Evolutionary conservation across 73 alveolate species (phyloP), one percentile per base, ranked within the genome.

Genomic region (Paramecium primaurelia): DNA sequence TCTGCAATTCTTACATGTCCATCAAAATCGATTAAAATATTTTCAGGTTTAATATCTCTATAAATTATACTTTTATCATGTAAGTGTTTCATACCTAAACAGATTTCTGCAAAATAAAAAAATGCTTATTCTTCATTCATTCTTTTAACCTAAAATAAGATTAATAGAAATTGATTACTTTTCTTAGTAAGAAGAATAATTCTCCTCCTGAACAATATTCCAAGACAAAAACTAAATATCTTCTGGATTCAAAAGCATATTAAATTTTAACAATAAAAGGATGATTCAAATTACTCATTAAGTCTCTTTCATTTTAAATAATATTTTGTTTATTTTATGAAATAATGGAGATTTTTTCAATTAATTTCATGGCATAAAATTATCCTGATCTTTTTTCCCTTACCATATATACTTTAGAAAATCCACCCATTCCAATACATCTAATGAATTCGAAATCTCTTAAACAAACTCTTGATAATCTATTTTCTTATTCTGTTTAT

Each of bases 11-110:
- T 86, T 7, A 86, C 59, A 86, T 86, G 93, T 1, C 93, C 93
- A 86, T 86, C 93, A 37, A 86, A 60, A 86, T 92, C 93, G 3
- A 95, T 40, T 20, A 95, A 75, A n/a, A 95, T 85, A 77, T 97
- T 97, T 86, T 97, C 99, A 8, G 98, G 98, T 83, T 97, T 97
- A 37, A 97, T 71, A 86, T 97, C 99, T 80, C 99, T 60, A 86
- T 97, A 97, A 42, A 94, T 91, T 77, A 96, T 92, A 34, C 94
- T 95, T 58, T 91, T 69, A 20, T 92, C 95, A 89, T 97, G 99
- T 14, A 97, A 77, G 92, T 96, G 95, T 49, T 94, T 92, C 89
- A 96, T 58, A 11, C 98, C 98, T 22, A 75, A 80, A 22, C 96
- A 73, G 11, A 97, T 93, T 73, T 96, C 96, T 28, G 88, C 93